phyloP scores from a whole-genome alignment of 164 flowering plant genomes.

The Paratinospora sagittata region DNA sequence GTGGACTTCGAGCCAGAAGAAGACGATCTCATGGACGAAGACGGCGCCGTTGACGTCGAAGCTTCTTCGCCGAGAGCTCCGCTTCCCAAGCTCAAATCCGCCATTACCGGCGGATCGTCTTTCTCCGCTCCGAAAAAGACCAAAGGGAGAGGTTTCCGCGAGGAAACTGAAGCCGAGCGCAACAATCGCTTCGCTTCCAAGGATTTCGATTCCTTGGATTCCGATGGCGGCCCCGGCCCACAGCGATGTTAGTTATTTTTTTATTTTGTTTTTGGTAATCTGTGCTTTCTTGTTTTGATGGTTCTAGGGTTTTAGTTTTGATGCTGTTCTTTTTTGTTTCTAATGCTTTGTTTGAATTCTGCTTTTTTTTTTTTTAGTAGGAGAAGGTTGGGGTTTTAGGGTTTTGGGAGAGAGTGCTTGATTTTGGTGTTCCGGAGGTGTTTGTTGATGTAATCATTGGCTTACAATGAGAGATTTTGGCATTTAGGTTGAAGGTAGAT shows the following conservation, averaged over 20 bases:
- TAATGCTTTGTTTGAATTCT: not conserved
- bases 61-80: constrained; percentile 44
- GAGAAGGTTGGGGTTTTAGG: not conserved
- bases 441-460: too few species aligned
- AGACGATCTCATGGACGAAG: constrained; percentile 94
- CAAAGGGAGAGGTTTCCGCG: constrained; percentile 85
- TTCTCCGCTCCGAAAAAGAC: constrained; percentile 56
- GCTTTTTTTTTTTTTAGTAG: not conserved
- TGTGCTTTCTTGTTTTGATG: not conserved
- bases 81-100: constrained; percentile 62
- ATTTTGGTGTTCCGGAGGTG: too few species aligned
- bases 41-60: constrained; percentile 52
- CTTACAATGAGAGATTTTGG: too few species aligned
- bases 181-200: constrained; percentile 51
- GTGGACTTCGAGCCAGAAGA: constrained; percentile 93
- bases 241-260: constrained; percentile 58
- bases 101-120: constrained; percentile 62
- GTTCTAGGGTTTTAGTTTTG: constrained; percentile 13
- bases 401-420: not conserved
- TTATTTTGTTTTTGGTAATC: not conserved
- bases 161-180: constrained; percentile 54
- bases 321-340: not conserved
- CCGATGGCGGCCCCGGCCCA: constrained; percentile 77
- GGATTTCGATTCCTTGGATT: constrained; percentile 67
- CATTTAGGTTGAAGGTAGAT: too few species aligned